These are phyloP conservation scores for Ganoderma resinaceum DNA, from an alignment of 1,284 basidiomycete genomes.

Conservation along the genomic window DNA sequence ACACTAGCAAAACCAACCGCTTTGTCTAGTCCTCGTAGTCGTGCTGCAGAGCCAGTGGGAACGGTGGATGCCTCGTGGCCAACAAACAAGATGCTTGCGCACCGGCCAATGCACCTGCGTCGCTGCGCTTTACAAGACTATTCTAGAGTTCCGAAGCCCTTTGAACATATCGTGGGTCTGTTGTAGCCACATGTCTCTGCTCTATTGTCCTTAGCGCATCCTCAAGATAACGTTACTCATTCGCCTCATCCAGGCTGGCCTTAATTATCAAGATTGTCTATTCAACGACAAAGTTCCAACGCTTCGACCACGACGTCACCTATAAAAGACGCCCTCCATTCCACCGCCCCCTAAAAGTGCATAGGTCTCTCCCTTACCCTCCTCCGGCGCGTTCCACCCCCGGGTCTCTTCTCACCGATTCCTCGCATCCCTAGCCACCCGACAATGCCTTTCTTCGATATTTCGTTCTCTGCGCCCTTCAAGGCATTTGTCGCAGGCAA, in stretches of 20 bases:
- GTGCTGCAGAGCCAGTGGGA: background rate
- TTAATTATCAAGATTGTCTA: background rate
- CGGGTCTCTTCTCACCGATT: background rate
- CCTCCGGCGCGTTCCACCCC: background rate
- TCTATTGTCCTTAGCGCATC: background rate
- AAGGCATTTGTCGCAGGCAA: background rate
- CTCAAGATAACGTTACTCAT: background rate
- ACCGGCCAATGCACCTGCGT: background rate
- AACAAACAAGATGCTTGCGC: background rate
- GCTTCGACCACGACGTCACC: background rate
- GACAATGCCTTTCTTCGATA: slow-evolving; percentile 8
- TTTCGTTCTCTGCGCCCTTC: background rate
- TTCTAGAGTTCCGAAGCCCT: background rate
- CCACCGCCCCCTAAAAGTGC: background rate
- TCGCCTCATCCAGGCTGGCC: background rate
- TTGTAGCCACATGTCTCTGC: background rate
- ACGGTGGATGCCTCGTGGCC: background rate
- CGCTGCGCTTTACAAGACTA: background rate
- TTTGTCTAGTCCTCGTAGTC: background rate
- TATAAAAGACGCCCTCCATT: slow-evolving; percentile 6
- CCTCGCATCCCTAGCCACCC: background rate
- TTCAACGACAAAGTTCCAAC: background rate
- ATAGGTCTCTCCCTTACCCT: background rate
- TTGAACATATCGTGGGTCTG: background rate
- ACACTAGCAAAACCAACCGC: background rate